Evolutionary conservation across 2,329 filamentous ascomycete genomes (phyloP), one percentile per base, ranked within the genome.

Genomic region (Purpureocillium takamizusanense): DNA sequence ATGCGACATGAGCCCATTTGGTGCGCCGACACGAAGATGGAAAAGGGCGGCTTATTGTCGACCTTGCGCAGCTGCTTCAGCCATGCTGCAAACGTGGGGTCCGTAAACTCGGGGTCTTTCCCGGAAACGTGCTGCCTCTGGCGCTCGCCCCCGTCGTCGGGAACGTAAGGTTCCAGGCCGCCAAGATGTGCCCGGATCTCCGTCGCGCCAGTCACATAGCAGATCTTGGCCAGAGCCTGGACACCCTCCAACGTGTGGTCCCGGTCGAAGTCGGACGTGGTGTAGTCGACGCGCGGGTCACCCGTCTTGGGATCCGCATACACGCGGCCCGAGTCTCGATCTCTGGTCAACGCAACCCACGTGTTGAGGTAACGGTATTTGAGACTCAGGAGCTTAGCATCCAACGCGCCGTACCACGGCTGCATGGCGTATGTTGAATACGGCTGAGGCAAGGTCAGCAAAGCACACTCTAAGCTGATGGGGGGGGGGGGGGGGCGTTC

Each of bases 1-100:
- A 89, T 90, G 3, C 82, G 68, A 51, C 81, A 86, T 9, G 77
- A 77, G 16, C 83, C 81, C 84, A 89, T 89, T 63, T 89, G 85
- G 59, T 90, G 85, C 14, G 84, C 85, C n/a, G 78, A 83, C 23
- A 69, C 62, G 50, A 77, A 85, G n/a, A 63, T 55, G 16, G 68
- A 65, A 23, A 69, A 62, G 0, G 75, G 73, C 14, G 68, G 65
- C 41, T 60, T 63, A 35, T 70, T 71, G 30, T 71, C 68, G 15
- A 75, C 61, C 28, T 52, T 53, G 39, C 69, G 59, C 11, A 81
- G 42, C 37, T 63, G 54, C 6, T 56, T 54, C 3, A 85, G 59
- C 83, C 83, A 88, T 7, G 65, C 61, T 23, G 66, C 63, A 58
- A 88, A 86, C 2, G 54, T 60, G 2, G 69, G 58, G 48, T 85